These are phyloP conservation scores for Pseudonectria foliicola DNA, from an alignment of 2,329 filamentous ascomycete species.

Conservation along the genomic window DNA sequence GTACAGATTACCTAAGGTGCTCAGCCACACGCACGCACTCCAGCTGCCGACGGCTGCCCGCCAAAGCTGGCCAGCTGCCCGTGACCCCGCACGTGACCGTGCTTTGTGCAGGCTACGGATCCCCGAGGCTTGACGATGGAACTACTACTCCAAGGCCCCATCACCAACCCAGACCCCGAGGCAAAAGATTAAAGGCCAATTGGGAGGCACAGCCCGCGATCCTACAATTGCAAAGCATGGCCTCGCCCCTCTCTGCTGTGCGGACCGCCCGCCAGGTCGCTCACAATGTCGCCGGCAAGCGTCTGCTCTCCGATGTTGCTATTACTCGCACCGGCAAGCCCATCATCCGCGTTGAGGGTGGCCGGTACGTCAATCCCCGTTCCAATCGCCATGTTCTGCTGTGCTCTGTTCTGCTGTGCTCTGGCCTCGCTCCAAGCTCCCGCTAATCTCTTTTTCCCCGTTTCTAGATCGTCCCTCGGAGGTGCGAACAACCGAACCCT, in stretches of 20 bases:
- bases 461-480: conserved; percentile 77
- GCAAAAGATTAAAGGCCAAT: conserved; percentile 22
- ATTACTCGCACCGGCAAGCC: conserved; percentile 97
- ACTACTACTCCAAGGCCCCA: conserved; percentile 12
- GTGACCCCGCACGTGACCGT: conserved; percentile 22
- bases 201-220: conserved; percentile 24
- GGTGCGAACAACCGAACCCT: conserved; percentile 45
- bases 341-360: conserved; percentile 80
- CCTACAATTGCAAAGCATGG: conserved; percentile 39
- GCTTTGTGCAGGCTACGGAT: conserved; percentile 9
- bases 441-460: conserved; percentile 13
- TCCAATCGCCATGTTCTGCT: conserved; percentile 18
- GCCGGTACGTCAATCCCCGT: conserved; percentile 57
- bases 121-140: conserved; percentile 19
- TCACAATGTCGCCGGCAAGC: conserved; percentile 42
- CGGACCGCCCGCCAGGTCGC: conserved; percentile 44
- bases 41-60: neutral
- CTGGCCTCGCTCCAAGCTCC: too few species aligned
- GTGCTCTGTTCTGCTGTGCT: conserved; percentile 21
- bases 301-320: conserved; percentile 69
- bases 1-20: neutral
- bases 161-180: conserved; percentile 19
- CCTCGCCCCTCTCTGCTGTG: conserved; percentile 48
- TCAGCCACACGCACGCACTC: too few species aligned
- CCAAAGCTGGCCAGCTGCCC: conserved; percentile 9